Conservation (phyloP, 2,329 filamentous ascomycete genomes). For the Lachnum nothofagi region DNA sequence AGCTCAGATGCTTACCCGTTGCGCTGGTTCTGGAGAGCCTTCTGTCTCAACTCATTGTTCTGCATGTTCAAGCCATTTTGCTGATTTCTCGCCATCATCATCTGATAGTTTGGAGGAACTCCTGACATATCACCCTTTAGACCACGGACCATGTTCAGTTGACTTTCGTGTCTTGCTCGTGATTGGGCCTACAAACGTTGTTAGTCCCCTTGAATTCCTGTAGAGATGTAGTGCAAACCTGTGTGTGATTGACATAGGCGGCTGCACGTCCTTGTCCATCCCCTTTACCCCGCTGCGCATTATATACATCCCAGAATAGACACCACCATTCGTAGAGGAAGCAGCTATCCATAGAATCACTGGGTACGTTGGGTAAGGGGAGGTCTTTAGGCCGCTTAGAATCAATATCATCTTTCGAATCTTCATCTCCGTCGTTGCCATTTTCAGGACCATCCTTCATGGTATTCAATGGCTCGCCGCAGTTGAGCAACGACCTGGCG, state of each 20-base stretch:
- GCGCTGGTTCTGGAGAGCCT: conserved; percentile 73
- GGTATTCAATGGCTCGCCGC: conserved; percentile 62
- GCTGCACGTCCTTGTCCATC: conserved; percentile 56
- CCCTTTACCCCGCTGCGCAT: conserved; percentile 66
- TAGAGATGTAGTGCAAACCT: conserved; percentile 53
- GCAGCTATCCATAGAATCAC: conserved; percentile 62
- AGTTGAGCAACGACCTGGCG: conserved; percentile 67
- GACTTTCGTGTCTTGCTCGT: conserved; percentile 67
- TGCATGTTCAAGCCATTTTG: conserved; percentile 58
- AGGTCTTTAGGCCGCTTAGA: conserved; percentile 73
- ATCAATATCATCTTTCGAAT: conserved; percentile 71
- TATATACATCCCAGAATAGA: conserved; percentile 94
- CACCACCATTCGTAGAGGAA: conserved; percentile 98
- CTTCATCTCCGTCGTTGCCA: conserved; percentile 76
- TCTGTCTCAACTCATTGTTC: conserved; percentile 58
- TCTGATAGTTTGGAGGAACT: conserved; percentile 50
- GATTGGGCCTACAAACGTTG: conserved; percentile 53
- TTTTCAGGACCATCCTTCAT: conserved; percentile 66
- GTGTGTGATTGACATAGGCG: conserved; percentile 76
- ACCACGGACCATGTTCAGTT: conserved; percentile 71
- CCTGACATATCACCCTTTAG: conserved; percentile 55
- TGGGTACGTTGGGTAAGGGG: conserved; percentile 66
- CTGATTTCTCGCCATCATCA: conserved; percentile 69
- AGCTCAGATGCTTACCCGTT: conserved; percentile 52
- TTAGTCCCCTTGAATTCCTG: conserved; percentile 1